These are phyloP conservation scores for Rubroboletus pulcherrimus DNA, from an alignment of 768 basidiomycete species.

Conservation along the genomic window DNA sequence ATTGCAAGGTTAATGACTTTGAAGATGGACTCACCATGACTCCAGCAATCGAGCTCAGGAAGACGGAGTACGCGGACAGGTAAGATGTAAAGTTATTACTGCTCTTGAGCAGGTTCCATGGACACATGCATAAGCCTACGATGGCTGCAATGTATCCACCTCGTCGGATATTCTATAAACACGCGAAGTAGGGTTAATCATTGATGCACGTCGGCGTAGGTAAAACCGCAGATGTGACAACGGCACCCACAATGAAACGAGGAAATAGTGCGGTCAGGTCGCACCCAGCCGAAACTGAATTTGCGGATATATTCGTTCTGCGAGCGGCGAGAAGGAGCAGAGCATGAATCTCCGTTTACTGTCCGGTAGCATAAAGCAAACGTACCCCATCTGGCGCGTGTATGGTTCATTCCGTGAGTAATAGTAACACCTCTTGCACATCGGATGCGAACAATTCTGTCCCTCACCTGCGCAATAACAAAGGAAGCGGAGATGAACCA, in stretches of 20 bases:
- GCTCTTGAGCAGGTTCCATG: conserved; percentile 71
- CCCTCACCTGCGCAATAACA: conserved; percentile 65
- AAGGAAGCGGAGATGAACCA: conserved; percentile 80
- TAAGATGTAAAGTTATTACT: conserved; percentile 79
- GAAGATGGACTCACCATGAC: conserved; percentile 54
- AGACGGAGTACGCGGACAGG: conserved; percentile 78
- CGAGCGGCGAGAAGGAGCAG: neutral
- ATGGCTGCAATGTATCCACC: conserved; percentile 82
- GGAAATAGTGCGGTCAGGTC: conserved; percentile 78
- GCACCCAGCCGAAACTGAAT: conserved; percentile 79
- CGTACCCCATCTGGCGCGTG: conserved; percentile 26
- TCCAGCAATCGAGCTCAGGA: conserved; percentile 75
- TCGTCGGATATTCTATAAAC: conserved; percentile 66
- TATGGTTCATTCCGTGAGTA: conserved; percentile 4
- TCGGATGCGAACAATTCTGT: neutral
- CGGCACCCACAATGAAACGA: conserved; percentile 59
- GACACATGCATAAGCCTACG: conserved; percentile 71
- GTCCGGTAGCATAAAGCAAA: conserved; percentile 1
- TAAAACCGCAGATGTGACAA: neutral
- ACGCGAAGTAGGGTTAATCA: neutral
- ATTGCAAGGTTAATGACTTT: neutral
- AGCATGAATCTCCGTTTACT: conserved; percentile 18
- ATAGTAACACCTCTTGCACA: conserved; percentile 6
- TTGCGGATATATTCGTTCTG: conserved; percentile 78
- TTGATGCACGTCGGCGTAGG: neutral